Percentiles rank a stretch among this genome's conserved stretches.
Evolutionary conservation across 257 asterid genomes (phyloP).

Genomic region (Solanum megistacrolobum): DNA sequence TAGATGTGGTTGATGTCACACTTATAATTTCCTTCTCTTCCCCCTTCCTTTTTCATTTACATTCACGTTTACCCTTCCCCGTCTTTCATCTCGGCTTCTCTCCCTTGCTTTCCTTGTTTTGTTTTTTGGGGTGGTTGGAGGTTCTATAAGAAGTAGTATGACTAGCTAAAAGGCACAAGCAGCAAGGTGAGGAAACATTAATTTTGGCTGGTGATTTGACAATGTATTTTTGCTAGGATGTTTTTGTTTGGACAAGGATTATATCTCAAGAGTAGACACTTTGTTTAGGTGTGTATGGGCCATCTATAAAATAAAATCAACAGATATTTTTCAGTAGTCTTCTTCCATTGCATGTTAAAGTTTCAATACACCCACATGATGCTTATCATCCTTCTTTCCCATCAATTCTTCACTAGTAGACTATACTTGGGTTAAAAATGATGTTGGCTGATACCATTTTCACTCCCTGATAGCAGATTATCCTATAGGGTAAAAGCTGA

Average conservation of each 20-base stretch:
- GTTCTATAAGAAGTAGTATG: not conserved
- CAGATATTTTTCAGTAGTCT: not conserved
- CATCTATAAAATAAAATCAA: not conserved
- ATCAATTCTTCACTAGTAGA: not conserved
- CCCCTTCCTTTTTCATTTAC: not conserved
- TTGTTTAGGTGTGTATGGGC: not conserved
- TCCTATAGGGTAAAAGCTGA: not conserved
- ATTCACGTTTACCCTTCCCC: not conserved
- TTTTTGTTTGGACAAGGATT: not conserved
- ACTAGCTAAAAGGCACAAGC: not conserved
- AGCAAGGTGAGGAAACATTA: not conserved
- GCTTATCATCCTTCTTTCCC: not conserved
- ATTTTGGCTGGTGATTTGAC: not conserved
- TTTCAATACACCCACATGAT: not conserved
- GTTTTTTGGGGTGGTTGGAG: not conserved
- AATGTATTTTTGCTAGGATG: not conserved
- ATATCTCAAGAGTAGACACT: not conserved
- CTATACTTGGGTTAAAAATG: not conserved
- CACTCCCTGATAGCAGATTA: not conserved
- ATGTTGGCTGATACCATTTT: not conserved
- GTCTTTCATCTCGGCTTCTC: not conserved
- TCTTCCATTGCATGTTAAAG: not conserved
- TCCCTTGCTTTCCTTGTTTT: not conserved
- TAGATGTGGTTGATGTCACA: slow-evolving; percentile 1
- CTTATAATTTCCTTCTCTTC: not conserved